These are phyloP conservation scores for Daedaleopsis sinensis DNA, from an alignment of 768 basidiomycete genomes.

Conservation along the genomic window DNA sequence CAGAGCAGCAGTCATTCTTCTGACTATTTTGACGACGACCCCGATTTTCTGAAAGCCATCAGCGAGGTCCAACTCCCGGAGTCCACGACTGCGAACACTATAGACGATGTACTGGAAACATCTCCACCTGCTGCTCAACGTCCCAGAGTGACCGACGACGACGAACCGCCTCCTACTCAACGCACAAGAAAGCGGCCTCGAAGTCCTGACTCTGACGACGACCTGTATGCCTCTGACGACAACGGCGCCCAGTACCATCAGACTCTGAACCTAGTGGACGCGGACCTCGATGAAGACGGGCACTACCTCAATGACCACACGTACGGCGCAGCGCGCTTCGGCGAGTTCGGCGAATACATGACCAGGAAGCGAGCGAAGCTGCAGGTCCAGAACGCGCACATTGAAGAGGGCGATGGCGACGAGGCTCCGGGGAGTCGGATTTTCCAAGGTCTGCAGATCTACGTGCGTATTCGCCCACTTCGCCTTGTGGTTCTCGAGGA, in stretches of 20 bases:
- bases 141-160: conserved; percentile 32
- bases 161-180: conserved; percentile 43
- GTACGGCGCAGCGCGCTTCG: conserved; percentile 82
- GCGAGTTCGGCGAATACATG: conserved; percentile 89
- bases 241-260: conserved; percentile 12
- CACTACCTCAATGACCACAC: conserved; percentile 36
- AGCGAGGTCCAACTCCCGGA: conserved; percentile 39
- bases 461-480: conserved; percentile 70
- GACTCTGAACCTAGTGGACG: conserved; percentile 16
- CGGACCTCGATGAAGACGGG: not conserved
- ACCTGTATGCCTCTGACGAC: conserved; percentile 38
- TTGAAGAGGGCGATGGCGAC: conserved; percentile 31
- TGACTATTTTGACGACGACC: conserved; percentile 60
- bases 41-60: conserved; percentile 54
- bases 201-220: conserved; percentile 38
- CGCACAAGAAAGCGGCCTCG: conserved; percentile 44
- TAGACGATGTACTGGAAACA: not conserved
- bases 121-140: conserved; percentile 15
- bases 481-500: not conserved
- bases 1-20: conserved; percentile 41
- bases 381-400: conserved; percentile 70
- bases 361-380: conserved; percentile 87
- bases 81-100: not conserved
- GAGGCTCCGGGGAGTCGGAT: conserved; percentile 45
- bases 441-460: conserved; percentile 76